Conservation (phyloP, 192 early-diverging fungal genomes). For the Chytriomyces sp. region DNA sequence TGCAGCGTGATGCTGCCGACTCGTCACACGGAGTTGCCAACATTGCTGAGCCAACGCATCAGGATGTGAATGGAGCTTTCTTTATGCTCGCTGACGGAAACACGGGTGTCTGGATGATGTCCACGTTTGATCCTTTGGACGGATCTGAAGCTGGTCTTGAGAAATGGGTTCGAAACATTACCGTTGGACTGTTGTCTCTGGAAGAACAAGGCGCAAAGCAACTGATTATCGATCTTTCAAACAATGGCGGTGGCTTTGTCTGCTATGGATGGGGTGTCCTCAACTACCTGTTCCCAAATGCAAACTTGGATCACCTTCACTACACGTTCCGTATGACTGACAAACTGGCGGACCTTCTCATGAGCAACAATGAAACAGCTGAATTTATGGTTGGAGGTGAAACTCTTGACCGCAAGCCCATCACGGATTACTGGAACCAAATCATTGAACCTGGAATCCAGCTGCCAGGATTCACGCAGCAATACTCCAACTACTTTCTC, state of each 20-base stretch:
- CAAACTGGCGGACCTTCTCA: not conserved
- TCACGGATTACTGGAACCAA: not conserved
- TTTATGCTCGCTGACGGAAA: slow-evolving; percentile 12
- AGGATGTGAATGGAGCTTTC: slow-evolving; percentile 14
- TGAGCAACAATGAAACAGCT: not conserved
- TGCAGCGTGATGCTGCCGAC: not conserved
- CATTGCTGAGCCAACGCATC: not conserved
- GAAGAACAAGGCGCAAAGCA: slow-evolving; percentile 36
- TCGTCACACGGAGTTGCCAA: not conserved
- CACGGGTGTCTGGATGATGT: slow-evolving; percentile 36
- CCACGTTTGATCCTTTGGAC: slow-evolving; percentile 11
- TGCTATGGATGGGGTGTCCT: slow-evolving; percentile 4
- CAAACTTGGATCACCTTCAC: not conserved
- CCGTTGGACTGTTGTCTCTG: slow-evolving; percentile 32
- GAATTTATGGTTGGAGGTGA: not conserved
- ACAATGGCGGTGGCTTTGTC: slow-evolving; percentile 43
- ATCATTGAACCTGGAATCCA: not conserved
- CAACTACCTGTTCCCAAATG: slow-evolving; percentile 7
- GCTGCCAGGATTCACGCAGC: not conserved
- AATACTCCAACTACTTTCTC: not conserved
- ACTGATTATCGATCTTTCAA: slow-evolving; percentile 43
- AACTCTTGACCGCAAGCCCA: slow-evolving; percentile 1
- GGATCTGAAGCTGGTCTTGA: not conserved
- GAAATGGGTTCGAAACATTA: slow-evolving; percentile 31
- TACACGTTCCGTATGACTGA: not conserved